Percentiles rank a stretch among this genome's conserved stretches.
Conservation (phyloP, 2,329 filamentous ascomycete genomes). For the Monilinia polystroma region DNA sequence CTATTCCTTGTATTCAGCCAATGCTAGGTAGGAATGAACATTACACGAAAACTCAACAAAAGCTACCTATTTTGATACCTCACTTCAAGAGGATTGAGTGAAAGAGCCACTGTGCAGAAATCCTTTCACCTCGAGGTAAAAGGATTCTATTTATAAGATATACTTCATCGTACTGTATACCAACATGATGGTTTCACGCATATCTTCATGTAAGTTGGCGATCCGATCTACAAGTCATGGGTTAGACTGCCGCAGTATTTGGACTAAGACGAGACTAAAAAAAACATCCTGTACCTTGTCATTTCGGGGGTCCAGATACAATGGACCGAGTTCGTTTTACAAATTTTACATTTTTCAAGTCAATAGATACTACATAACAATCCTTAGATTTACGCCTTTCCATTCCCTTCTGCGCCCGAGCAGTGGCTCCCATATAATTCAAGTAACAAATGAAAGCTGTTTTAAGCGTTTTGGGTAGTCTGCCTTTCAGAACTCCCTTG, state of each 20-base stretch:
- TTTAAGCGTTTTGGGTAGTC: constrained; percentile 9
- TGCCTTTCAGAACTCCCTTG: constrained; percentile 13
- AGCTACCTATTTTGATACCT: too few relatives aligned
- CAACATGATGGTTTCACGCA: neutral
- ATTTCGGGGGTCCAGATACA: neutral
- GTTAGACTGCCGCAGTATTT: neutral
- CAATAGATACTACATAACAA: neutral
- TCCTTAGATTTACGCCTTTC: constrained; percentile 11
- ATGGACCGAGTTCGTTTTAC: neutral
- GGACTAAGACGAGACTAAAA: too few relatives aligned
- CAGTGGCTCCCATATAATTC: neutral
- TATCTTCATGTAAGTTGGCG: neutral
- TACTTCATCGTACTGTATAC: too few relatives aligned
- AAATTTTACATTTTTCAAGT: neutral
- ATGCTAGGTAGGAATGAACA: too few relatives aligned
- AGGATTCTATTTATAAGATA: too few relatives aligned
- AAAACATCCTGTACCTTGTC: neutral
- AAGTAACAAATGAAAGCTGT: constrained; percentile 21
- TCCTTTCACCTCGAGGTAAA: too few relatives aligned
- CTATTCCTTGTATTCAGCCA: too few relatives aligned
- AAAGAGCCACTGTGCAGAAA: too few relatives aligned
- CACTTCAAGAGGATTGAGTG: too few relatives aligned
- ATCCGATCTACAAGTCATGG: neutral
- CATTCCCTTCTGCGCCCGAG: neutral
- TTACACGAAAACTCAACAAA: too few relatives aligned